A percentile compares a stretch with the other conserved stretches of the same genome.
Conservation (phyloP, 768 basidiomycete genomes). For the Rubroboletus pulcherrimus region DNA sequence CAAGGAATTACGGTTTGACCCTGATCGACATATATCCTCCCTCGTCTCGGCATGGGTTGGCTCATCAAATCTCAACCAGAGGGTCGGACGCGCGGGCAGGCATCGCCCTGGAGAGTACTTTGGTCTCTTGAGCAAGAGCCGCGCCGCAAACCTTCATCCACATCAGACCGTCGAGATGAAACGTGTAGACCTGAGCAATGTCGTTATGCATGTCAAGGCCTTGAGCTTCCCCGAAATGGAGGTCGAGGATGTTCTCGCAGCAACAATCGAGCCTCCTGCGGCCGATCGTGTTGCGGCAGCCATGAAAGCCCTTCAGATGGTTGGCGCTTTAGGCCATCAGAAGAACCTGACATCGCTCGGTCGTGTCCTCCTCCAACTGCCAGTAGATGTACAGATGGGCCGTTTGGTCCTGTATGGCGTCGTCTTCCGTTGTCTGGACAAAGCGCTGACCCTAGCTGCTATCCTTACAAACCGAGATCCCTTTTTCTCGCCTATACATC, state of each 20-base stretch:
- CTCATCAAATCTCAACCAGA: slow-evolving; percentile 82
- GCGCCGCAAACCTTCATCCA: slow-evolving; percentile 58
- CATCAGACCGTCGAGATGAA: slow-evolving; percentile 97
- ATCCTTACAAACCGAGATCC: slow-evolving; percentile 88
- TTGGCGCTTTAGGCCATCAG: slow-evolving; percentile 76
- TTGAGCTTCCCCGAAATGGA: slow-evolving; percentile 82
- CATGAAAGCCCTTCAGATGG: slow-evolving; percentile 74
- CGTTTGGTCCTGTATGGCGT: slow-evolving; percentile 85
- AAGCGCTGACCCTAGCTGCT: slow-evolving; percentile 86
- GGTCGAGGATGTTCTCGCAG: slow-evolving; percentile 82
- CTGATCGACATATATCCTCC: slow-evolving; percentile 82
- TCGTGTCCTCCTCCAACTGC: slow-evolving; percentile 81
- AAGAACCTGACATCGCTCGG: slow-evolving; percentile 85
- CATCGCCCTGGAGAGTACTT: slow-evolving; percentile 90
- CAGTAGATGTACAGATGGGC: slow-evolving; percentile 87
- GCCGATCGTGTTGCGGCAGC: slow-evolving; percentile 72
- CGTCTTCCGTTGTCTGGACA: slow-evolving; percentile 90
- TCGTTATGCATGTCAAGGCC: slow-evolving; percentile 96
- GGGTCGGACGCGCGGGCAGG: slow-evolving; percentile 89
- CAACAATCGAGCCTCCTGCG: slow-evolving; percentile 86
- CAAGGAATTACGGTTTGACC: slow-evolving; percentile 89
- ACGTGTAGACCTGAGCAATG: slow-evolving; percentile 80
- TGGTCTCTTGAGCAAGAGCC: slow-evolving; percentile 67
- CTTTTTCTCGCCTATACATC: slow-evolving; percentile 78
- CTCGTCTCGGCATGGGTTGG: slow-evolving; percentile 91